Percentiles rank a stretch among this genome's conserved stretches.
Evolutionary conservation across 164 flowering plant species (phyloP).

Genomic region (Stephania yunnanensis): DNA sequence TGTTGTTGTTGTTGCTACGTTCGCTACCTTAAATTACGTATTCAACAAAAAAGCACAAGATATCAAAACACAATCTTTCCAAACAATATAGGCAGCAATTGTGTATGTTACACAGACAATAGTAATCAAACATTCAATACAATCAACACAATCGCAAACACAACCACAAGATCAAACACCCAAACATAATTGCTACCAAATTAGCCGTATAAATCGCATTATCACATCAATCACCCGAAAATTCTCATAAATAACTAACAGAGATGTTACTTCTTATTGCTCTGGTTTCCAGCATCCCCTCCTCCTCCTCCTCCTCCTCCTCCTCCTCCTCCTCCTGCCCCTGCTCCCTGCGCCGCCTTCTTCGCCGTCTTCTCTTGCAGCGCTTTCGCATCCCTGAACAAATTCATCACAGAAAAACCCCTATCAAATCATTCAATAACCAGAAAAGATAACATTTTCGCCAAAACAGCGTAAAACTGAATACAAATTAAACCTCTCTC

Average conservation of each 20-base stretch:
- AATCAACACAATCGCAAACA: neutral
- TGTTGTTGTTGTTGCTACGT: too few species aligned
- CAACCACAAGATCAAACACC: constrained; percentile 3
- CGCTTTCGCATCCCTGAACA: constrained; percentile 70
- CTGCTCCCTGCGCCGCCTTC: constrained; percentile 47
- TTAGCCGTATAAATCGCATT: constrained; percentile 1
- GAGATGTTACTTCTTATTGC: constrained; percentile 31
- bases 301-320: constrained; percentile 42
- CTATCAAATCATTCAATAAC: neutral
- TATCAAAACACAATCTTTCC: neutral
- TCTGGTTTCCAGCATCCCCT: constrained; percentile 40
- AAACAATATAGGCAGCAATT: neutral
- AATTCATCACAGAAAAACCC: constrained; percentile 1
- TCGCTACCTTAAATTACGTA: too few species aligned
- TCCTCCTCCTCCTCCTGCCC: constrained; percentile 64
- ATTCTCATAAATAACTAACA: constrained; percentile 4
- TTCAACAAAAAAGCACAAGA: neutral
- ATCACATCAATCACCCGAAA: constrained; percentile 10
- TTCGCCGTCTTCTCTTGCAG: constrained; percentile 78
- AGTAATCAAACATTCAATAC: neutral
- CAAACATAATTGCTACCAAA: neutral
- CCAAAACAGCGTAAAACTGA: neutral
- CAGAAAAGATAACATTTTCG: neutral
- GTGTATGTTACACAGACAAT: neutral
- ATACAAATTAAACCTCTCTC: constrained; percentile 50